Evolutionary conservation across 2,329 filamentous ascomycete genomes (phyloP).

Genomic region (Pestalotiopsis sp.): DNA sequence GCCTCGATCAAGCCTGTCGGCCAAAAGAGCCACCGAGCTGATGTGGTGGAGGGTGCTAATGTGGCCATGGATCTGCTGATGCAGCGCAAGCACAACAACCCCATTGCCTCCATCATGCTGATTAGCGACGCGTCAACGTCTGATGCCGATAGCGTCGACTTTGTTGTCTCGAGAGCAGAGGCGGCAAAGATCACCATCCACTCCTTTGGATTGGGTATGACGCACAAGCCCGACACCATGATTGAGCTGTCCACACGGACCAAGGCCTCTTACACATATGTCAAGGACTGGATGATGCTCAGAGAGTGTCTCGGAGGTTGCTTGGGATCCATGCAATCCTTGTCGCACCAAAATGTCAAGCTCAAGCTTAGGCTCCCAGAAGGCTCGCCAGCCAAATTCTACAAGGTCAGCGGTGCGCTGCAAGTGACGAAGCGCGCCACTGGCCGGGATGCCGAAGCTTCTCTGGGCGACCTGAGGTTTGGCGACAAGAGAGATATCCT

Average conservation of each 20-base stretch:
- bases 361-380: slow-evolving; percentile 92
- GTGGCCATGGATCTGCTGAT: slow-evolving; percentile 98
- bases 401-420: slow-evolving; percentile 95
- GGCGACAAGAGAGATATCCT: slow-evolving; percentile 94
- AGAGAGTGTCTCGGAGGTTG: slow-evolving; percentile 94
- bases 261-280: slow-evolving; percentile 96
- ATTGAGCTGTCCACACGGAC: slow-evolving; percentile 94
- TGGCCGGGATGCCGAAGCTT: slow-evolving; percentile 90
- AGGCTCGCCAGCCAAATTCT: slow-evolving; percentile 95
- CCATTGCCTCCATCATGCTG: slow-evolving; percentile 90
- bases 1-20: slow-evolving; percentile 89
- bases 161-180: slow-evolving; percentile 94
- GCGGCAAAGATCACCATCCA: slow-evolving; percentile 97
- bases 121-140: slow-evolving; percentile 97
- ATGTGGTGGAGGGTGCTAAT: slow-evolving; percentile 96
- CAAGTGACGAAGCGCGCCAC: slow-evolving; percentile 97
- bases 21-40: slow-evolving; percentile 93
- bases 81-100: slow-evolving; percentile 95
- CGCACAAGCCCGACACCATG: slow-evolving; percentile 98
- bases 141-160: slow-evolving; percentile 93
- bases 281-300: slow-evolving; percentile 99
- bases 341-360: slow-evolving; percentile 98
- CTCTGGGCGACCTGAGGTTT: slow-evolving; percentile 88
- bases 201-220: slow-evolving; percentile 94
- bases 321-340: slow-evolving; percentile 85